Conservation (phyloP, 495 filamentous ascomycete genomes). For the Podospora pseudopauciseta region DNA sequence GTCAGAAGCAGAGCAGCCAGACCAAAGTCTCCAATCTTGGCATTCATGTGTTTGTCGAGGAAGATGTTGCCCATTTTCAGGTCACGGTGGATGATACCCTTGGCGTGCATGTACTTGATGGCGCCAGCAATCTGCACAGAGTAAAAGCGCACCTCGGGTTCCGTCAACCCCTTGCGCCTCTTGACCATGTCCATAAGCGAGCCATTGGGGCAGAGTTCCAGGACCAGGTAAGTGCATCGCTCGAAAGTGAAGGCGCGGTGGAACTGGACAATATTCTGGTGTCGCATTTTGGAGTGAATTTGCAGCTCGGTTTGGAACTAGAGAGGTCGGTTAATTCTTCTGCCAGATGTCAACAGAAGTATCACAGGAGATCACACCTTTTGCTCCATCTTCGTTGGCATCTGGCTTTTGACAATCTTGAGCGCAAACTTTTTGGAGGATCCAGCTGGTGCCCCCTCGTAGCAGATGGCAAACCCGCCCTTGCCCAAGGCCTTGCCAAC, state of each 20-base stretch:
- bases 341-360: neutral
- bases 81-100: conserved; percentile 94
- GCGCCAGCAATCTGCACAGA: conserved; percentile 92
- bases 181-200: conserved; percentile 99
- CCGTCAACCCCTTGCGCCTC: conserved; percentile 75
- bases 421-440: conserved; percentile 69
- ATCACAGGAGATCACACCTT: conserved; percentile 58
- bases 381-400: conserved; percentile 76
- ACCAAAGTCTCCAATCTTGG: conserved; percentile 97
- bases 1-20: conserved; percentile 89
- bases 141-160: conserved; percentile 88
- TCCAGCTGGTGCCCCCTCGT: conserved; percentile 63
- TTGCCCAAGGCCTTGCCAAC: conserved; percentile 84
- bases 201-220: conserved; percentile 92
- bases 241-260: conserved; percentile 89
- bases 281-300: conserved; percentile 95
- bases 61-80: conserved; percentile 98
- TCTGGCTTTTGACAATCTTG: conserved; percentile 87
- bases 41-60: conserved; percentile 91
- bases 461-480: conserved; percentile 94
- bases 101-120: conserved; percentile 93
- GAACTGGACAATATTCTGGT: conserved; percentile 91
- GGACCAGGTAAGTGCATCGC: conserved; percentile 83
- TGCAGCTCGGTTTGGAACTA: conserved; percentile 97
- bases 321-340: conserved; percentile 33